Conservation (phyloP, 2,329 filamentous ascomycete genomes). For the Fusarium penzigii region DNA sequence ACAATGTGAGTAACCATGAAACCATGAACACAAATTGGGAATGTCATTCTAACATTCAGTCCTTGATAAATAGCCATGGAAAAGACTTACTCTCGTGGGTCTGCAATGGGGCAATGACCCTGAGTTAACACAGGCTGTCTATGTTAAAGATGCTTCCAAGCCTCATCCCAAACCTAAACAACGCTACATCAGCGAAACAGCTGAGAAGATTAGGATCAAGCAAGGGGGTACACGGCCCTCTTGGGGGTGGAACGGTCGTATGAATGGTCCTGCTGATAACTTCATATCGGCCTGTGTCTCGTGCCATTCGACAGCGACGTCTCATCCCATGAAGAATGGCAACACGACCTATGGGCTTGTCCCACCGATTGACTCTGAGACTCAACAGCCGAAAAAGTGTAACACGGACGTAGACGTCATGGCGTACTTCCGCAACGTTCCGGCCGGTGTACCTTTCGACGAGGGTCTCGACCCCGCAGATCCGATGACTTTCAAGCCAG, state of each 20-base stretch:
- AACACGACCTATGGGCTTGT: neutral
- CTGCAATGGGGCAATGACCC: neutral
- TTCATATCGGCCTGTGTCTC: slow-evolving; percentile 1
- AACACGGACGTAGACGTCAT: too few relatives aligned
- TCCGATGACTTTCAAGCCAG: too few relatives aligned
- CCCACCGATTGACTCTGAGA: neutral
- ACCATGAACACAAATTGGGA: too few relatives aligned
- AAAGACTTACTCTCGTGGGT: neutral
- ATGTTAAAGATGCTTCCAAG: neutral
- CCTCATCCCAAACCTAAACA: neutral
- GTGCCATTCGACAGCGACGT: neutral
- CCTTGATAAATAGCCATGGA: neutral
- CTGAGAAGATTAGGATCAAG: neutral
- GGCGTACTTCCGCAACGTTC: too few relatives aligned
- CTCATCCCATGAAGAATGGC: neutral
- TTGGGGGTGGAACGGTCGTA: slow-evolving; percentile 2
- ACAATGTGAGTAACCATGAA: neutral
- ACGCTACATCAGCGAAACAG: neutral
- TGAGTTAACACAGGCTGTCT: neutral
- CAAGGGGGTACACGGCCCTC: neutral
- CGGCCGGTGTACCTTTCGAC: too few relatives aligned
- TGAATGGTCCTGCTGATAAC: slow-evolving; percentile 1
- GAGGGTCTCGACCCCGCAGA: too few relatives aligned
- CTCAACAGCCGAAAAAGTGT: too few relatives aligned
- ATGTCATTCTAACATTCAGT: too few relatives aligned